Conservation (phyloP, 371 early-diverging fungal species). For the Mortierella polycephala region DNA sequence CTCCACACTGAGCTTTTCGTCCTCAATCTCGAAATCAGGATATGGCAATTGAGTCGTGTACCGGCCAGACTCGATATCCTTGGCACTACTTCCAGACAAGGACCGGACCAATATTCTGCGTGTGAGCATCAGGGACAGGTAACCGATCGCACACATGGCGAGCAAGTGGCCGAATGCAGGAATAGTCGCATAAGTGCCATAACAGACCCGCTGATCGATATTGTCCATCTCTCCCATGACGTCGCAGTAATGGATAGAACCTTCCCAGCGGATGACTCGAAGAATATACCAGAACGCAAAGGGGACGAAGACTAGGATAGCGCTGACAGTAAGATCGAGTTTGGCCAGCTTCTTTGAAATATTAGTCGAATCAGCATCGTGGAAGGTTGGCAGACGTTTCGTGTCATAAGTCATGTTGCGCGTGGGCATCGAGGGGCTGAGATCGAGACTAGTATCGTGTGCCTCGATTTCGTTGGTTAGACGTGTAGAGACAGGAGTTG, state of each 20-base stretch:
- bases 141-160: slow-evolving; percentile 23
- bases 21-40: slow-evolving; percentile 28
- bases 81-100: slow-evolving; percentile 11
- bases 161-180: slow-evolving; percentile 20
- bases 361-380: slow-evolving; percentile 26
- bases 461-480: slow-evolving; percentile 2
- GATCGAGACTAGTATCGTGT: not conserved
- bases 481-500: slow-evolving; percentile 4
- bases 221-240: slow-evolving; percentile 22
- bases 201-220: slow-evolving; percentile 29
- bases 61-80: slow-evolving; percentile 32
- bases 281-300: slow-evolving; percentile 32
- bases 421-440: slow-evolving; percentile 5
- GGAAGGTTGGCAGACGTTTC: slow-evolving; percentile 42
- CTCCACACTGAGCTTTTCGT: slow-evolving; percentile 37
- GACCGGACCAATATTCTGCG: slow-evolving; percentile 24
- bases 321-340: slow-evolving; percentile 15
- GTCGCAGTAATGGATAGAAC: slow-evolving; percentile 21
- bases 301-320: slow-evolving; percentile 31
- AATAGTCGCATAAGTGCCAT: slow-evolving; percentile 27
- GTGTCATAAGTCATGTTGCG: slow-evolving; percentile 30
- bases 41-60: slow-evolving; percentile 22
- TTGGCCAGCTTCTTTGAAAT: slow-evolving; percentile 25
- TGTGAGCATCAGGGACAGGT: slow-evolving; percentile 26
- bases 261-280: slow-evolving; percentile 42